Evolutionary conservation across 352 stramenopile genomes (phyloP).

Genomic region (Globisporangium cederbergense): DNA sequence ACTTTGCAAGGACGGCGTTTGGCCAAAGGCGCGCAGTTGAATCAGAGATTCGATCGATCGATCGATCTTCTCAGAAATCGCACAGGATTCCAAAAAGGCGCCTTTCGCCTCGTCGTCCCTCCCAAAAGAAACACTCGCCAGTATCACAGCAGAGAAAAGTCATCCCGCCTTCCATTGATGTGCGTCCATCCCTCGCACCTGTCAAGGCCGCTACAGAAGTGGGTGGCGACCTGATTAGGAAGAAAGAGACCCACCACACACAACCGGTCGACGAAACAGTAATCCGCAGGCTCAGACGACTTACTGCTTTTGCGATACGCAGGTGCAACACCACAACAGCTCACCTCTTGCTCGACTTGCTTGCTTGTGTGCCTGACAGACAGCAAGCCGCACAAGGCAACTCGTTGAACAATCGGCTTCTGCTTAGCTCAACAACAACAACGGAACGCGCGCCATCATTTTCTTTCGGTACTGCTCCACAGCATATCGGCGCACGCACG

Average conservation of each 20-base stretch:
- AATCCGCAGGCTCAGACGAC: constrained; percentile 5
- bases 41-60: neutral
- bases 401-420: too few species aligned
- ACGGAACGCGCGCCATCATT: too few species aligned
- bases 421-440: too few species aligned
- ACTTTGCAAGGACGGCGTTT: too few species aligned
- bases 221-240: too few species aligned
- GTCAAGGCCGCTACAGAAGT: neutral
- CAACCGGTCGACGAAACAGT: constrained; percentile 2
- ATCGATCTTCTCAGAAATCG: constrained; percentile 9
- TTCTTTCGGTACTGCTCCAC: too few species aligned
- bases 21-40: neutral
- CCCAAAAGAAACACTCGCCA: neutral
- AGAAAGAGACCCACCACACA: neutral
- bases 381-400: too few species aligned
- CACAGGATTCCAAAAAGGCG: neutral
- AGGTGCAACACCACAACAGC: neutral
- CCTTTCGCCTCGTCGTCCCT: neutral
- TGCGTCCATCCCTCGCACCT: constrained; percentile 4
- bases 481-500: too few species aligned
- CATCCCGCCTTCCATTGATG: neutral
- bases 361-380: too few species aligned
- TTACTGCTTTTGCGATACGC: constrained; percentile 5
- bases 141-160: neutral
- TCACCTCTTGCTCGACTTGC: too few species aligned